A percentile compares a stretch with the other conserved stretches of the same genome.
phyloP scores from a whole-genome alignment of 2,329 filamentous ascomycete species.

The Phyllosticta citriasiana region DNA sequence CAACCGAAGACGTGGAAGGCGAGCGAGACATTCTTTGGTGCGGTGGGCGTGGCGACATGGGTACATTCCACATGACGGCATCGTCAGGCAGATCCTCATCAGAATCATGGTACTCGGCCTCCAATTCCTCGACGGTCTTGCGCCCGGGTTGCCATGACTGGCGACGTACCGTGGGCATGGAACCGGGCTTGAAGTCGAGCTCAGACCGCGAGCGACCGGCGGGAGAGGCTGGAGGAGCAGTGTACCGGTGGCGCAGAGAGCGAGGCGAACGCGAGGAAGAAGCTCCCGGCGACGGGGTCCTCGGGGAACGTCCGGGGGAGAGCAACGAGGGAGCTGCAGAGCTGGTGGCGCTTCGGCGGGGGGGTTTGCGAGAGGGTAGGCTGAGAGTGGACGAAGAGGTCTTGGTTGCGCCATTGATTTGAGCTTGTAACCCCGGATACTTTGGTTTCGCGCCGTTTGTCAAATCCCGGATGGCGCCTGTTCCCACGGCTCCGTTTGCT shows the following conservation, averaged over 20 bases:
- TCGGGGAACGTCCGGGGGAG: slow-evolving; percentile 22
- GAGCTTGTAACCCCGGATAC: slow-evolving; percentile 32
- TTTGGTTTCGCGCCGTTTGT: slow-evolving; percentile 26
- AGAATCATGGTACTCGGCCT: slow-evolving; percentile 69
- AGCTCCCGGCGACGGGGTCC: slow-evolving; percentile 26
- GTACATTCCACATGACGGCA: slow-evolving; percentile 70
- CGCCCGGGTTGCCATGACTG: slow-evolving; percentile 57
- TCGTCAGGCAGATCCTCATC: slow-evolving; percentile 70
- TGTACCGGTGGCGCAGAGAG: slow-evolving; percentile 15
- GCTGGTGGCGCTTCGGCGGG: slow-evolving; percentile 33
- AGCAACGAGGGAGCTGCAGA: slow-evolving; percentile 25
- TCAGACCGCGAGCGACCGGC: slow-evolving; percentile 21
- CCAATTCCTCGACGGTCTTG: slow-evolving; percentile 60
- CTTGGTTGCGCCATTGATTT: slow-evolving; percentile 18
- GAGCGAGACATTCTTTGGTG: slow-evolving; percentile 21
- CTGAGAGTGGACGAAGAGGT: slow-evolving; percentile 20
- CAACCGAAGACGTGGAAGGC: slow-evolving; percentile 23
- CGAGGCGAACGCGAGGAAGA: slow-evolving; percentile 18
- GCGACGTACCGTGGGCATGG: slow-evolving; percentile 30
- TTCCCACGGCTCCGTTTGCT: not conserved
- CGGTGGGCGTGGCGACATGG: slow-evolving; percentile 54
- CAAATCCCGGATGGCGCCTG: slow-evolving; percentile 28
- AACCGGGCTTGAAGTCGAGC: slow-evolving; percentile 21
- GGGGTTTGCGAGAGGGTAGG: slow-evolving; percentile 26
- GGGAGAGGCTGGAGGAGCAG: slow-evolving; percentile 6